Evolutionary conservation across 2,329 filamentous ascomycete genomes (phyloP).

Genomic region (Verticillium nonalfalfae): DNA sequence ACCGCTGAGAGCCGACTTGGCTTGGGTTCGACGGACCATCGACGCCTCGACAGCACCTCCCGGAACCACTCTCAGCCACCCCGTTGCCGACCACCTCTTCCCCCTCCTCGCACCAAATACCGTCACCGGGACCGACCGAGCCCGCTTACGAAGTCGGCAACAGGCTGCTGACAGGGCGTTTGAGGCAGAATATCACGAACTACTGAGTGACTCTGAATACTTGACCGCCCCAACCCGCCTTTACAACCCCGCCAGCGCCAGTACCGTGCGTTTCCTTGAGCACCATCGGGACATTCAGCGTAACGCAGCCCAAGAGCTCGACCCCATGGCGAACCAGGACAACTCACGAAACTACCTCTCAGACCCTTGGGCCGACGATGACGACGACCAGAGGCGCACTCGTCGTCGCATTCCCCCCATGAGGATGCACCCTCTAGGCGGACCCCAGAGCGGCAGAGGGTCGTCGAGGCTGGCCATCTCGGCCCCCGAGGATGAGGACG

Average conservation of each 20-base stretch:
- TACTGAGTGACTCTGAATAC: constrained; percentile 1
- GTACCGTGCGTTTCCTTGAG: not conserved
- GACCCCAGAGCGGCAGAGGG: not conserved
- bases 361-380: not conserved
- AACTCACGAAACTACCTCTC: not conserved
- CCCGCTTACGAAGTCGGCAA: constrained; percentile 17
- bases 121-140: constrained; percentile 1
- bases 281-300: not conserved
- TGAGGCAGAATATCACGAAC: constrained; percentile 11
- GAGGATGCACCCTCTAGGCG: not conserved
- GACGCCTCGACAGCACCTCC: constrained; percentile 14
- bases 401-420: not conserved
- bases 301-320: not conserved
- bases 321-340: not conserved
- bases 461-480: not conserved
- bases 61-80: constrained; percentile 4
- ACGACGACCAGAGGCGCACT: not conserved
- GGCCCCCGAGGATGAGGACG: not conserved
- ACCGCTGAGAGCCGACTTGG: constrained; percentile 18
- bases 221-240: not conserved
- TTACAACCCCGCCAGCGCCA: not conserved
- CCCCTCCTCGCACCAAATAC: not conserved
- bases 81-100: not conserved
- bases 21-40: not conserved
- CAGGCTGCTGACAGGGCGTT: constrained; percentile 11